These are phyloP conservation scores for Trichoderma aggressivum DNA, from an alignment of 2,329 filamentous ascomycete species.

Conservation along the genomic window DNA sequence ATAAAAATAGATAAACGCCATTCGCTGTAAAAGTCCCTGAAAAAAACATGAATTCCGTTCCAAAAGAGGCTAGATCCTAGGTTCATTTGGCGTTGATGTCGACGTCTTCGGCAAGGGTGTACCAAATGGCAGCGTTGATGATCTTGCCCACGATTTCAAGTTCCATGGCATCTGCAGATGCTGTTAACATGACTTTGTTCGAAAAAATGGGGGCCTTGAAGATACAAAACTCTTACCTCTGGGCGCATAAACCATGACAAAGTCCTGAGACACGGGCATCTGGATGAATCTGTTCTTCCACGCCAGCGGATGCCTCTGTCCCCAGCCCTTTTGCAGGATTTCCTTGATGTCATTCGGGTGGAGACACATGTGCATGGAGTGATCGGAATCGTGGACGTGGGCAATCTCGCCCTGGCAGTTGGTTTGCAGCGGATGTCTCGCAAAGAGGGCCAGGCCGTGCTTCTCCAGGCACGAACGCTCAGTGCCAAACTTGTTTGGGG, in stretches of 20 bases:
- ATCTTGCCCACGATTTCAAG: constrained; percentile 64
- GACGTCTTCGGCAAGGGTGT: constrained; percentile 47
- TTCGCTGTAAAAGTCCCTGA: neutral
- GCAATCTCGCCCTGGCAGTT: constrained; percentile 78
- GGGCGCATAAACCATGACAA: constrained; percentile 81
- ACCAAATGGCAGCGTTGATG: constrained; percentile 73
- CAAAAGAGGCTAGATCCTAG: neutral
- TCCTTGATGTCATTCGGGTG: constrained; percentile 73
- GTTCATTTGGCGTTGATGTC: constrained; percentile 29
- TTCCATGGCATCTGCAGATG: constrained; percentile 56
- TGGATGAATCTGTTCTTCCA: constrained; percentile 59
- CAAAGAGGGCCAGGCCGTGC: constrained; percentile 73
- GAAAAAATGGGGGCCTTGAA: neutral
- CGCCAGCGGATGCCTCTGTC: constrained; percentile 66
- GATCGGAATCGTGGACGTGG: constrained; percentile 74
- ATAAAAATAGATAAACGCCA: neutral
- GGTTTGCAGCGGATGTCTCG: constrained; percentile 60
- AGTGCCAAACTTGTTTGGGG: constrained; percentile 51
- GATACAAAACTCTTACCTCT: constrained; percentile 41
- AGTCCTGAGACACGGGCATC: constrained; percentile 68
- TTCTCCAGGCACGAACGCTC: constrained; percentile 78
- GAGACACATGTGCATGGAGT: constrained; percentile 74
- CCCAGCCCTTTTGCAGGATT: constrained; percentile 75
- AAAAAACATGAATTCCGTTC: neutral
- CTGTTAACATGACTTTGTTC: neutral